A percentile compares a stretch with the other conserved stretches of the same genome.
These are phyloP conservation scores for Candida nonsorbophila DNA, from an alignment of 805 yeast genomes.

Conservation along the genomic window DNA sequence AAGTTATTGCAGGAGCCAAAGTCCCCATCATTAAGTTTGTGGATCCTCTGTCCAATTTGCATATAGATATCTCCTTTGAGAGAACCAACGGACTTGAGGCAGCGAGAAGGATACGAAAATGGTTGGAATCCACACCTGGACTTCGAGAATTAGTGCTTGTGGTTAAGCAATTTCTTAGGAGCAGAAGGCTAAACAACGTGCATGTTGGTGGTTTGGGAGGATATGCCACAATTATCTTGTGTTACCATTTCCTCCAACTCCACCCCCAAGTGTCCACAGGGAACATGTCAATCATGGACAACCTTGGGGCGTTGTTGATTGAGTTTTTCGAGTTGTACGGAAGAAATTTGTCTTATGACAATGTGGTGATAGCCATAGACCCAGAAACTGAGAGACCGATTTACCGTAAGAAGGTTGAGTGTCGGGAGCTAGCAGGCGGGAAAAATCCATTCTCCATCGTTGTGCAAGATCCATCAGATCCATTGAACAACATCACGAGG, in stretches of 20 bases:
- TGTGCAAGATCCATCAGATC: constrained; percentile 86
- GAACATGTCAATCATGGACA: constrained; percentile 62
- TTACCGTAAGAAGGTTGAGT: constrained; percentile 53
- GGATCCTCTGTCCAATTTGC: constrained; percentile 64
- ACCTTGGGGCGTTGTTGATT: constrained; percentile 78
- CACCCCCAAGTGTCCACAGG: constrained; percentile 75
- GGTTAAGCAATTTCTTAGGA: constrained; percentile 77
- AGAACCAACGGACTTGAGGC: constrained; percentile 78
- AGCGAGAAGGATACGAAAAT: constrained; percentile 67
- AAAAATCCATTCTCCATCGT: constrained; percentile 60
- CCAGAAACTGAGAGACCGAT: constrained; percentile 47
- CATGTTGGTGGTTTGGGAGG: constrained; percentile 96
- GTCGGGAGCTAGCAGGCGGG: constrained; percentile 42
- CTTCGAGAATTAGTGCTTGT: constrained; percentile 76
- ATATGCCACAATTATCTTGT: constrained; percentile 83
- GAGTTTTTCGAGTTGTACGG: constrained; percentile 95
- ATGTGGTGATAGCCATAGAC: constrained; percentile 63
- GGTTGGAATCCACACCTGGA: constrained; percentile 74
- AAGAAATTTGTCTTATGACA: constrained; percentile 78
- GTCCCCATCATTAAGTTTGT: constrained; percentile 93
- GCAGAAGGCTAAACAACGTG: constrained; percentile 76
- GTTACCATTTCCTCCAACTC: constrained; percentile 66
- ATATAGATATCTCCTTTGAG: constrained; percentile 88
- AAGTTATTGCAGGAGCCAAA: constrained; percentile 83
- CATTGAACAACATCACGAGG: constrained; percentile 76